Percentiles rank a stretch among this genome's conserved stretches.
phyloP scores from a whole-genome alignment of 371 early-diverging fungal genomes.

The Globomyces sp. region DNA sequence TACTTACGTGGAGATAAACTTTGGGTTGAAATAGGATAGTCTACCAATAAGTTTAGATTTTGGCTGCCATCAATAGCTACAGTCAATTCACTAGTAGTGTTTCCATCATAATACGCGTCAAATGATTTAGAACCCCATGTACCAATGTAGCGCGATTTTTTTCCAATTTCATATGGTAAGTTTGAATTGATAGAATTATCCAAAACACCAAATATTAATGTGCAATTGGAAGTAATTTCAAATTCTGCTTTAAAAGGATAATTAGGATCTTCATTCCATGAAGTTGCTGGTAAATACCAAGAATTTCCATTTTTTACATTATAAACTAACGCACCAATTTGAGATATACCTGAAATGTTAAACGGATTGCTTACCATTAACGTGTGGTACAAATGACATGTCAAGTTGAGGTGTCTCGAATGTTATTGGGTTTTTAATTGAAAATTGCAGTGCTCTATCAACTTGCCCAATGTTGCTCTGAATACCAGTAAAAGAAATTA shows the following conservation, averaged over 20 bases:
- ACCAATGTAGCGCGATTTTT: too few relatives aligned
- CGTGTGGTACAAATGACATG: neutral
- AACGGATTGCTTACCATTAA: neutral
- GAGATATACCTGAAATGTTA: neutral
- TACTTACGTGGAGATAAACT: too few relatives aligned
- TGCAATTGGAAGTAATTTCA: neutral
- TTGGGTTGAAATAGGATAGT: too few relatives aligned
- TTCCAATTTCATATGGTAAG: slow-evolving; percentile 7
- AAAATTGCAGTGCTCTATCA: slow-evolving; percentile 1
- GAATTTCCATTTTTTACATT: neutral
- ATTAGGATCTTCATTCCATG: slow-evolving; percentile 5
- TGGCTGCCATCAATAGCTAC: too few relatives aligned
- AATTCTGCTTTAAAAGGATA: slow-evolving; percentile 7
- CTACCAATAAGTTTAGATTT: too few relatives aligned
- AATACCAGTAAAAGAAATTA: slow-evolving; percentile 10
- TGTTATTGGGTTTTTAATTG: neutral
- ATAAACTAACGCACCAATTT: slow-evolving; percentile 2
- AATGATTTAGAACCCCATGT: too few relatives aligned
- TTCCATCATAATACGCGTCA: too few relatives aligned
- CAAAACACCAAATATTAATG: slow-evolving; percentile 17
- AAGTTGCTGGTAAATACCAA: neutral
- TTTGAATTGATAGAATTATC: slow-evolving; percentile 10
- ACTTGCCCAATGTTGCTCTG: slow-evolving; percentile 4
- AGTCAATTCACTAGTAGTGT: too few relatives aligned
- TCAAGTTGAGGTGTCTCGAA: neutral